Base-by-base conservation (phyloP, 495 filamentous ascomycete species). In the Pyrenula aspistea region DNA sequence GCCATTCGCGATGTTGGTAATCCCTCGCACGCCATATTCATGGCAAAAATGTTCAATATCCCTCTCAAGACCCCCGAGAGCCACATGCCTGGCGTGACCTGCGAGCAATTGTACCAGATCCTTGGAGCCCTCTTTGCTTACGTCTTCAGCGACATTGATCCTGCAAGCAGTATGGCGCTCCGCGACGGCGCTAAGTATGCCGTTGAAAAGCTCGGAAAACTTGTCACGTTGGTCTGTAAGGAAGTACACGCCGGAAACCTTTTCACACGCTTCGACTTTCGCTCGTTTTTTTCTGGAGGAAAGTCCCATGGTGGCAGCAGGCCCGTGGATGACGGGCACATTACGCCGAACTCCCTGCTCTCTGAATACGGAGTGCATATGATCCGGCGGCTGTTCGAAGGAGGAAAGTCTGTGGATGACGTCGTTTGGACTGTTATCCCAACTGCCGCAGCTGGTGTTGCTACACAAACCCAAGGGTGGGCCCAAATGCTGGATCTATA, bases 401-500 rank as follows among this genome's bases (percentile, higher is more conserved):
- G 73, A 48, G 86, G 87, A 0, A 60, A 85, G 56, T 77, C 73
- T 57, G 73, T 76, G 24, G 78, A 83, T 25, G 84, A 94, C 51
- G 82, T 91, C 55, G 83, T 85, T 2, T 92, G 84, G 81, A 76
- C 75, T 8, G 79, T 93, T 52, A 62, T 87, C 52, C 83, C 84
- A 2, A 75, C 78, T 19, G 77, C 80, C 10, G 75, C 77, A 21
- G 77, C 77, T 2, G 75, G 83, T 60, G 80, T 88, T 1, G 81
- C 88, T 1, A 89, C 80, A 62, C 86, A 92, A 62, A 81, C 77
- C 2, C 84, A 88, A 64, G 73, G 85, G 59, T 70, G 74, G 61
- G 83, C 87, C 10, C 85, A 89, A 68, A 77, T 88, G 11, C 76
- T 92, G 11, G 88, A 94, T 63, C 91, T 83, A 73, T 94, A 89